Percentiles rank a stretch among this genome's conserved stretches.
These are phyloP conservation scores for Monosporascus sp. DNA, from an alignment of 2,329 filamentous ascomycete species.

Conservation along the genomic window DNA sequence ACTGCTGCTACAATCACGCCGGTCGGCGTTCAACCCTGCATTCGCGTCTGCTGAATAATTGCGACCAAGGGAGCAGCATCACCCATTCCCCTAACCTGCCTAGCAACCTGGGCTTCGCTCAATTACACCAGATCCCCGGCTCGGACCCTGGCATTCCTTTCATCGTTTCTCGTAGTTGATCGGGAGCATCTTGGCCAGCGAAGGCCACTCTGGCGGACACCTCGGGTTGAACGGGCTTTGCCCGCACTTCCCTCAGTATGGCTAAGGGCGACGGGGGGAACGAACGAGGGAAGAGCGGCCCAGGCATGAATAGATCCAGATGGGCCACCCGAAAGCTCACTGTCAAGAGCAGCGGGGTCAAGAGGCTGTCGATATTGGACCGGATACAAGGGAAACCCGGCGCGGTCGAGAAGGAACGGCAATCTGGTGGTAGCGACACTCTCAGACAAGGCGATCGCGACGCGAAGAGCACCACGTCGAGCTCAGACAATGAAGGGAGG, in stretches of 20 bases:
- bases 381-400: slow-evolving; percentile 60
- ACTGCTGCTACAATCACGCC: too few species aligned
- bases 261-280: slow-evolving; percentile 26
- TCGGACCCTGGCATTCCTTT: neutral
- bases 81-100: neutral
- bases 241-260: slow-evolving; percentile 34
- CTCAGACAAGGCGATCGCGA: slow-evolving; percentile 26
- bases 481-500: slow-evolving; percentile 41
- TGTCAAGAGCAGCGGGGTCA: slow-evolving; percentile 67
- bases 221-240: slow-evolving; percentile 38
- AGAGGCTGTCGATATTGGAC: slow-evolving; percentile 77
- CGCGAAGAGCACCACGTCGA: slow-evolving; percentile 28
- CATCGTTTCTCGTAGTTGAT: neutral
- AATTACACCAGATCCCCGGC: slow-evolving; percentile 1
- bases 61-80: neutral
- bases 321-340: slow-evolving; percentile 93
- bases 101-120: neutral
- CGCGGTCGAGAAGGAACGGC: slow-evolving; percentile 65
- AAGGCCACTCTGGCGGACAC: slow-evolving; percentile 36
- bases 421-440: slow-evolving; percentile 33
- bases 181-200: slow-evolving; percentile 18
- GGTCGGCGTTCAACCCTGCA: too few species aligned
- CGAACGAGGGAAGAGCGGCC: slow-evolving; percentile 25
- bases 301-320: slow-evolving; percentile 72
- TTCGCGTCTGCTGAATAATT: neutral